These are phyloP conservation scores for Candida tropicalis DNA, from an alignment of 1,139 yeast species.

Conservation along the genomic window DNA sequence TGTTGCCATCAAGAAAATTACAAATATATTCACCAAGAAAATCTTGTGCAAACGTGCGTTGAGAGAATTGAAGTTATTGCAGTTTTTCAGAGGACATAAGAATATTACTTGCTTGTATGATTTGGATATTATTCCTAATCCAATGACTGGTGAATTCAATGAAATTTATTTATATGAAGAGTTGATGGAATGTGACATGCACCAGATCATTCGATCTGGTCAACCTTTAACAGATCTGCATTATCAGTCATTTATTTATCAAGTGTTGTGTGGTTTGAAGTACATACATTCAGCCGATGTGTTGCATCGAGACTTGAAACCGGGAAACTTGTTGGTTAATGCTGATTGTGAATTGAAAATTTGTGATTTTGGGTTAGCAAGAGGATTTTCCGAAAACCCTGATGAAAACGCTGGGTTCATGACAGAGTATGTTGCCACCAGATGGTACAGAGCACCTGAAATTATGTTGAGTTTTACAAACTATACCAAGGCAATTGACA, in stretches of 20 bases:
- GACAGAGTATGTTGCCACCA: slow-evolving; percentile 96
- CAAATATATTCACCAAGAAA: slow-evolving; percentile 86
- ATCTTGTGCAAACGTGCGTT: slow-evolving; percentile 87
- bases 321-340: slow-evolving; percentile 88
- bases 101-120: slow-evolving; percentile 94
- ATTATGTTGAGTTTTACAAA: slow-evolving; percentile 92
- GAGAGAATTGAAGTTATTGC: slow-evolving; percentile 82
- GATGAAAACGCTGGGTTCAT: slow-evolving; percentile 87
- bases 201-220: slow-evolving; percentile 90
- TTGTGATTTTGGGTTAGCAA: slow-evolving; percentile 94
- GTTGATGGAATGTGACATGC: slow-evolving; percentile 97
- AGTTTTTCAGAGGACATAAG: slow-evolving; percentile 90
- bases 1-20: slow-evolving; percentile 93
- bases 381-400: slow-evolving; percentile 88
- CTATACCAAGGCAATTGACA: slow-evolving; percentile 92
- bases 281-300: slow-evolving; percentile 93
- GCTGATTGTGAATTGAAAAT: slow-evolving; percentile 96
- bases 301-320: slow-evolving; percentile 90
- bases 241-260: slow-evolving; percentile 90
- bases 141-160: slow-evolving; percentile 69
- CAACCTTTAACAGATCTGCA: slow-evolving; percentile 95
- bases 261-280: slow-evolving; percentile 88
- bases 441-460: slow-evolving; percentile 99
- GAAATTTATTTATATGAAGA: slow-evolving; percentile 93
- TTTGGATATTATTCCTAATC: slow-evolving; percentile 85